These are phyloP conservation scores for Solanum hybrid DNA, from an alignment of 305 asterid genomes.

Conservation along the genomic window DNA sequence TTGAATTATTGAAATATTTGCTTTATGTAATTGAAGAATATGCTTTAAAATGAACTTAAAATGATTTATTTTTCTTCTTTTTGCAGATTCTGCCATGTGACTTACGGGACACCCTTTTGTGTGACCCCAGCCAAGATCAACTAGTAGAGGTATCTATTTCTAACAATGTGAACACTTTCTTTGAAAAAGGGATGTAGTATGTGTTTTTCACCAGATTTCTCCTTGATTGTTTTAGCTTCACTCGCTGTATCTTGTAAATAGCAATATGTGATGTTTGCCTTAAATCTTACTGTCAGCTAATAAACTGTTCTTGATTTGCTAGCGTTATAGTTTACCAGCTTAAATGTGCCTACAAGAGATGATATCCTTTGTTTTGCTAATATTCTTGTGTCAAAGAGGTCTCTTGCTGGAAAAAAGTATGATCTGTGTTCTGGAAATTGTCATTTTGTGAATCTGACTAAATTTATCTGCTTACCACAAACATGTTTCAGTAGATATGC, in stretches of 20 bases:
- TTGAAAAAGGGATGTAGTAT: neutral
- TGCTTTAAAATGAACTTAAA: neutral
- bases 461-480: neutral
- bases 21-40: neutral
- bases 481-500: neutral
- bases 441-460: neutral
- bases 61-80: neutral
- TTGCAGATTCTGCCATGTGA: slow-evolving; percentile 60
- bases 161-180: neutral
- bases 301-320: neutral
- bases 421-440: neutral
- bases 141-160: slow-evolving; percentile 41
- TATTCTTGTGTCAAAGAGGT: neutral
- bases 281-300: neutral
- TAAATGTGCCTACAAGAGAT: neutral
- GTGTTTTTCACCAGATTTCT: neutral
- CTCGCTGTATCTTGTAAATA: neutral
- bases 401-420: neutral
- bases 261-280: neutral
- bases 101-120: slow-evolving; percentile 34
- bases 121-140: slow-evolving; percentile 27
- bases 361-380: neutral
- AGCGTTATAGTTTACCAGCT: neutral
- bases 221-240: neutral
- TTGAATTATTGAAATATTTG: neutral